phyloP scores from a whole-genome alignment of 345 rosid species.

The Barbarea vulgaris region DNA sequence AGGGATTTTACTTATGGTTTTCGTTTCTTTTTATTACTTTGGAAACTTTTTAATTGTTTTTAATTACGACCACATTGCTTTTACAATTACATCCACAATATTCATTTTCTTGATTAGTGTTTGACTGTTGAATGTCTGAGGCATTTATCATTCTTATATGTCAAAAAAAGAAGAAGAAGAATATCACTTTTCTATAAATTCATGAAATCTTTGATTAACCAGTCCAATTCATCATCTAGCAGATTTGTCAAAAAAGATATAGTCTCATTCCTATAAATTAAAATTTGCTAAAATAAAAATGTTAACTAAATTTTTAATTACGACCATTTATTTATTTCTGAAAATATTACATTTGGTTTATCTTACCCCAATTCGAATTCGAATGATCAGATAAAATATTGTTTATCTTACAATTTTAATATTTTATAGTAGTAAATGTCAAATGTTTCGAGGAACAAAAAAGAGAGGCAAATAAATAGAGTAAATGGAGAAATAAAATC shows the following conservation, averaged over 20 bases:
- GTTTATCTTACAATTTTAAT: slow-evolving; percentile 35
- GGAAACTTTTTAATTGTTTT: too few relatives aligned
- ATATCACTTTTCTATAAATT: too few relatives aligned
- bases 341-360: neutral
- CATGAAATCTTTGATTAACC: too few relatives aligned
- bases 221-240: neutral
- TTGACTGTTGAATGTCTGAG: too few relatives aligned
- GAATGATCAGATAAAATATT: neutral
- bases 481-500: slow-evolving; percentile 24
- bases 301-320: neutral
- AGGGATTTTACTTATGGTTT: too few relatives aligned
- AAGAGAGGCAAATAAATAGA: neutral
- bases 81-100: too few relatives aligned
- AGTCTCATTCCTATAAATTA: neutral
- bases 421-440: slow-evolving; percentile 9
- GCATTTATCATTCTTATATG: too few relatives aligned
- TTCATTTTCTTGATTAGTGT: too few relatives aligned
- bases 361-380: slow-evolving; percentile 2
- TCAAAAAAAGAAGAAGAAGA: too few relatives aligned
- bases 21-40: too few relatives aligned
- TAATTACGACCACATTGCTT: neutral
- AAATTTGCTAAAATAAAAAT: neutral
- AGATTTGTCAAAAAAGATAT: neutral
- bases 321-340: neutral
- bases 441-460: neutral